These are phyloP conservation scores for Candida incommunis DNA, from an alignment of 805 yeast genomes.

Conservation along the genomic window DNA sequence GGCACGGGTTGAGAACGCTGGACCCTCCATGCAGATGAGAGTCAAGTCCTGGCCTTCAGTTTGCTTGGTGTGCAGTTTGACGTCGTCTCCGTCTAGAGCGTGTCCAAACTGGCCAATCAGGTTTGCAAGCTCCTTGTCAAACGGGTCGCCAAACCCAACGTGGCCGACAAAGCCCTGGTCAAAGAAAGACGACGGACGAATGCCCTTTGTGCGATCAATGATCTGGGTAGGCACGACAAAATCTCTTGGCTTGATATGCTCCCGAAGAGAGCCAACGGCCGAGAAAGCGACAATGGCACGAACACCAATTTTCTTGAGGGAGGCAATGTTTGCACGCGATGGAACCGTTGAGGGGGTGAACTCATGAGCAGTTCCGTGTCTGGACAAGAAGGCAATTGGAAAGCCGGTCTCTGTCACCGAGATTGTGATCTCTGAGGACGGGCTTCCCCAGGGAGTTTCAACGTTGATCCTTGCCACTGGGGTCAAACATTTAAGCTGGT, in stretches of 20 bases:
- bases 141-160: constrained; percentile 95
- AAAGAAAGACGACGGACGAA: constrained; percentile 78
- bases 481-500: constrained; percentile 64
- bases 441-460: constrained; percentile 95
- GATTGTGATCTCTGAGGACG: constrained; percentile 87
- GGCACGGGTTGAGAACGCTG: constrained; percentile 93
- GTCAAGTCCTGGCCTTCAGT: constrained; percentile 64
- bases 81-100: constrained; percentile 39
- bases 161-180: constrained; percentile 93
- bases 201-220: constrained; percentile 94
- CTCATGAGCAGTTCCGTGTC: constrained; percentile 90
- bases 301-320: constrained; percentile 77
- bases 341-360: constrained; percentile 88
- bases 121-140: constrained; percentile 58
- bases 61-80: constrained; percentile 50
- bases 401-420: constrained; percentile 65
- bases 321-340: constrained; percentile 87
- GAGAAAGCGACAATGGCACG: constrained; percentile 81
- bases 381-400: constrained; percentile 83
- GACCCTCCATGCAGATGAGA: constrained; percentile 97
- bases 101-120: constrained; percentile 38
- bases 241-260: constrained; percentile 83
- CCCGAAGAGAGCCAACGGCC: constrained; percentile 91
- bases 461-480: constrained; percentile 76
- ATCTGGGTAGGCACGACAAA: constrained; percentile 94